Base-by-base conservation (phyloP, 768 basidiomycete species). In the Psilocybe cyanescens region DNA sequence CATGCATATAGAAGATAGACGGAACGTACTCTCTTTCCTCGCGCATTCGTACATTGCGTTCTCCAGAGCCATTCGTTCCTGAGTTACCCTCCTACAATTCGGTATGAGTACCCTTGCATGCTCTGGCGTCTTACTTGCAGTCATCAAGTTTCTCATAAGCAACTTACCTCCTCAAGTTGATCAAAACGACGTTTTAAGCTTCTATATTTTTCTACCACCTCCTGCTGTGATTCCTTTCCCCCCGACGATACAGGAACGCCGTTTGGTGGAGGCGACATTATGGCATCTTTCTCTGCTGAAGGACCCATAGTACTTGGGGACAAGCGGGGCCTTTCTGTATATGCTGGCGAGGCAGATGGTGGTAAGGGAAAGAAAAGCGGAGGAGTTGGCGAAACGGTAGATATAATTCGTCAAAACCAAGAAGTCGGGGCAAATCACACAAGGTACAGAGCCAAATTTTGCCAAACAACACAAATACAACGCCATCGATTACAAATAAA, bases 81-180 rank as follows among this genome's bases (percentile, higher is more conserved):
- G 80, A 74, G 60, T 78, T 79, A 2, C 80, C 76, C 67, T 87
- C 87, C 74, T 88, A 85, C 72, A 82, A 79, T 80, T 84, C 82
- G 8, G 44, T 47, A 28, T 57, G 48, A 55, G 37, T 47, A 16
- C 41, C n/a, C 50, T 29, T n/a, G 9, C 30, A 47, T 17, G 9
- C 37, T 37, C 7, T 5, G 12, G 16, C 35, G 19, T 29, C 28
- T 53, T 53, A 66, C 59, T 63, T 59, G 60, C 49, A 58, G 61
- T 56, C 65, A 71, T 65, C 73, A 63, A 72, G 24, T 24, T 62
- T 67, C 60, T 55, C 49, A 65, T 50, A 28, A 35, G 49, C 41
- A 50, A 76, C 86, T 67, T 57, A 91, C 90, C 83, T 91, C 86
- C 67, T 90, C 87, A 45, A 90, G 81, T 57, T 89, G 87, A 64